Evolutionary conservation across 2,329 filamentous ascomycete species (phyloP).

Genomic region (Mycosphaerella sp.): DNA sequence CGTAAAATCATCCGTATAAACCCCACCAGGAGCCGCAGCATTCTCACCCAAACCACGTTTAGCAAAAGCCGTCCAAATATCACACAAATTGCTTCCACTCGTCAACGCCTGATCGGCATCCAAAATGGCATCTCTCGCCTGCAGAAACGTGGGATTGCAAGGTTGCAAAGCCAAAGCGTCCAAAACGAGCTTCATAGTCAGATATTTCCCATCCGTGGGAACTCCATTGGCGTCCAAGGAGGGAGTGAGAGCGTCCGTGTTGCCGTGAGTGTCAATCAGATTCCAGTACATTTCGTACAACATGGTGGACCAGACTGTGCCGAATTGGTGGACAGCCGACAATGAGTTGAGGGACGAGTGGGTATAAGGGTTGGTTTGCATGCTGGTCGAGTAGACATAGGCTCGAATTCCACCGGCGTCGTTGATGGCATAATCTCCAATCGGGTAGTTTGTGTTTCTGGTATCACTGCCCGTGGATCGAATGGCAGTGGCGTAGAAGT

Average conservation of each 20-base stretch:
- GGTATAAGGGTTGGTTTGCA: constrained; percentile 46
- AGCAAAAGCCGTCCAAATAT: constrained; percentile 51
- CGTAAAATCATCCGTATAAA: constrained; percentile 15
- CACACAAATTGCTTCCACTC: constrained; percentile 46
- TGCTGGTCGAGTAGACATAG: constrained; percentile 48
- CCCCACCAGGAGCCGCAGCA: constrained; percentile 2
- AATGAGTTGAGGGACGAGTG: constrained; percentile 43
- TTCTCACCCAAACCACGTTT: constrained; percentile 49
- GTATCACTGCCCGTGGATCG: constrained; percentile 44
- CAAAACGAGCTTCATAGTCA: constrained; percentile 49
- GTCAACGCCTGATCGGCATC: constrained; percentile 51
- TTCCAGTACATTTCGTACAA: constrained; percentile 55
- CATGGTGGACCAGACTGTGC: constrained; percentile 48
- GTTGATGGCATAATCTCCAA: constrained; percentile 48
- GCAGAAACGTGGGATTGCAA: constrained; percentile 50
- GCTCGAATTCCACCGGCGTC: constrained; percentile 43
- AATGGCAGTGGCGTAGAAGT: constrained; percentile 50
- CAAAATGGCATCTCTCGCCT: constrained; percentile 50
- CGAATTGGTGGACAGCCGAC: constrained; percentile 43
- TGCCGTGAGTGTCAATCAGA: constrained; percentile 51
- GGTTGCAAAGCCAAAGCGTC: constrained; percentile 51
- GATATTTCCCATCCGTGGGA: constrained; percentile 49
- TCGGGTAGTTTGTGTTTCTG: constrained; percentile 41
- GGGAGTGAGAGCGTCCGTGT: constrained; percentile 41
- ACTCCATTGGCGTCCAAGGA: constrained; percentile 33